Evolutionary conservation across 164 flowering plant genomes (phyloP).

Genomic region (Malania oleifera): DNA sequence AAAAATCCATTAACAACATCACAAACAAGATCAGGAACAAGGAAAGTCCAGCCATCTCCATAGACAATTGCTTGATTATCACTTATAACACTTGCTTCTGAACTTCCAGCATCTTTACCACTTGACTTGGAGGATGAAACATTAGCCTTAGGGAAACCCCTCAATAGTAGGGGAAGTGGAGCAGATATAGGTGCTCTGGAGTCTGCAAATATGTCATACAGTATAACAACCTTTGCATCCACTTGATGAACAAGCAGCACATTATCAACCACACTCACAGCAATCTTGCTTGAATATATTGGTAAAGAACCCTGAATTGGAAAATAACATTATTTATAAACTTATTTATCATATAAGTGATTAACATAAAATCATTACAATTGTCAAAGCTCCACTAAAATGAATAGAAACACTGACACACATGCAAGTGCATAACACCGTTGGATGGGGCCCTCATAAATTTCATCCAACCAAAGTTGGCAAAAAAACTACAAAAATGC

Average conservation of each 20-base stretch:
- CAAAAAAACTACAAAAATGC: too few relatives aligned
- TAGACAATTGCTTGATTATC: conserved; percentile 47
- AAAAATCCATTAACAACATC: conserved; percentile 55
- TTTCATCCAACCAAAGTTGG: too few relatives aligned
- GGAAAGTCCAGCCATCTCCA: conserved; percentile 87
- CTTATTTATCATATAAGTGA: background rate
- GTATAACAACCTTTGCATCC: conserved; percentile 91
- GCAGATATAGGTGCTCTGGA: conserved; percentile 93
- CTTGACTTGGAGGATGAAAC: conserved; percentile 30
- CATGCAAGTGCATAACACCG: too few relatives aligned
- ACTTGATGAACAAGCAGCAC: conserved; percentile 94
- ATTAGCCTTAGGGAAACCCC: conserved; percentile 47
- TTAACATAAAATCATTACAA: background rate
- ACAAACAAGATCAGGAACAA: conserved; percentile 79
- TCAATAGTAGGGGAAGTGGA: conserved; percentile 83
- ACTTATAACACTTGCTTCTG: conserved; percentile 29
- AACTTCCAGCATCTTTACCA: conserved; percentile 27
- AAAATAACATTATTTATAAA: conserved; percentile 1
- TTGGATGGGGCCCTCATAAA: too few relatives aligned
- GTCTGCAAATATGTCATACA: conserved; percentile 82
- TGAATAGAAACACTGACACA: background rate
- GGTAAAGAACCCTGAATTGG: conserved; percentile 80
- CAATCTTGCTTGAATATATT: conserved; percentile 77
- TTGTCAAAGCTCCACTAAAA: background rate
- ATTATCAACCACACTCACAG: conserved; percentile 88